Base-by-base conservation (phyloP, 306 rosid species). In the Glycine soja region DNA sequence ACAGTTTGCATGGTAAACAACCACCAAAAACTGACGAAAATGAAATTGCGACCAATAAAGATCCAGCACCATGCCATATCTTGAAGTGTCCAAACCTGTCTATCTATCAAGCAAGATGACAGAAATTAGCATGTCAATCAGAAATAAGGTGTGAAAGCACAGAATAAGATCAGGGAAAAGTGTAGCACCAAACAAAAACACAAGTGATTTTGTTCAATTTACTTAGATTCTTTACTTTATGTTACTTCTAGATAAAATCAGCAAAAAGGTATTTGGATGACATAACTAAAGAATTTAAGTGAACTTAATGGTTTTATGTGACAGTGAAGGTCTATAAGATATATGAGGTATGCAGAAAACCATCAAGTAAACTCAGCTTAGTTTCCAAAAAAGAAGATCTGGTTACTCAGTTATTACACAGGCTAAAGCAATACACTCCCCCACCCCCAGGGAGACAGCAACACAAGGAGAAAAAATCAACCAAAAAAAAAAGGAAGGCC, bases 51-150 rank as follows among this genome's bases (percentile, higher is more conserved):
- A 95, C 99, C 91, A 95, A 85, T 58, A 87, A 12, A 76, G 99
- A 95, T 82, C 99, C 99, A n/a, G 94, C 97, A 66, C 85, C 97
- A 86, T 95, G 99, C 97, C 99, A 95, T 87, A 93, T 82, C 86
- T 95, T 93, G 92, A 95, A 93, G 89, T 86, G 94, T 72, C 99
- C 99, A 81, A 93, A 95, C 74, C 96, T 85, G 86, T 95, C 99
- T 85, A 95, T 95, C 99, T 95, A 81, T 86, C 89, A 86, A 82
- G 72, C 62, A 73, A 85, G 81, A 73, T 11, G 42, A 72, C 63
- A 70, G 46, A 71, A 80, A 64, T 72, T 50, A 84, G 78, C 24
- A 79, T 65, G 74, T 62, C 58, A 54, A 42, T 50, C 63, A 77
- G 5, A 83, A 38, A 53, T 6, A 59, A 70, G 72, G 75, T 76